Percentiles rank a stretch among this genome's conserved stretches.
Conservation (phyloP, 345 rosid genomes). For the Salix brachista region DNA sequence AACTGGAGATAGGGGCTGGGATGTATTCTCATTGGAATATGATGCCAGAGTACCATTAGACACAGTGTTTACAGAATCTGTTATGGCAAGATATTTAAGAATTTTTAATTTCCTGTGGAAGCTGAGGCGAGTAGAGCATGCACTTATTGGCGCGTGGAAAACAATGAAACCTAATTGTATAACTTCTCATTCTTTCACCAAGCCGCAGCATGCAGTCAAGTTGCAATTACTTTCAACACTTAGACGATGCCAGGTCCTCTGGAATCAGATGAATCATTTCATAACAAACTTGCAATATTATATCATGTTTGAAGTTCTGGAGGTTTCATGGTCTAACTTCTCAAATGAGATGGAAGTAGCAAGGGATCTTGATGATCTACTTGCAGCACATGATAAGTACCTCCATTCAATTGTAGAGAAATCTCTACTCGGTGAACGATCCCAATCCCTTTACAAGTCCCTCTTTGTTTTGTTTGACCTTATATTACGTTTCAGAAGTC, state of each 20-base stretch:
- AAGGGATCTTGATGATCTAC: slow-evolving; percentile 93
- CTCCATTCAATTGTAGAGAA: slow-evolving; percentile 81
- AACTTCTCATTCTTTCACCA: slow-evolving; percentile 68
- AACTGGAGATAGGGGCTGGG: slow-evolving; percentile 92
- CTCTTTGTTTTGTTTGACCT: slow-evolving; percentile 88
- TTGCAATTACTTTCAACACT: slow-evolving; percentile 71
- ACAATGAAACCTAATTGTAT: slow-evolving; percentile 97
- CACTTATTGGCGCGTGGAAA: slow-evolving; percentile 96
- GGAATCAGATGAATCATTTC: slow-evolving; percentile 98
- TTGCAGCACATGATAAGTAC: slow-evolving; percentile 90
- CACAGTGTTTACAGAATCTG: slow-evolving; percentile 85
- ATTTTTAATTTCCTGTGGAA: slow-evolving; percentile 97
- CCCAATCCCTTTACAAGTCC: slow-evolving; percentile 68
- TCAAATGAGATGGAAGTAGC: slow-evolving; percentile 86
- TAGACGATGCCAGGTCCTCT: slow-evolving; percentile 90
- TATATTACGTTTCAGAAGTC: slow-evolving; percentile 76
- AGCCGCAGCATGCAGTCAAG: slow-evolving; percentile 69
- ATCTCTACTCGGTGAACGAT: slow-evolving; percentile 89
- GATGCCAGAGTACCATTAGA: slow-evolving; percentile 93
- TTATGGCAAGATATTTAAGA: slow-evolving; percentile 75
- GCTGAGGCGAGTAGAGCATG: slow-evolving; percentile 93
- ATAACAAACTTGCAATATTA: slow-evolving; percentile 93
- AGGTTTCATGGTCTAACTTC: slow-evolving; percentile 93
- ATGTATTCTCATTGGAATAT: slow-evolving; percentile 92
- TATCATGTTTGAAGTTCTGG: slow-evolving; percentile 98